phyloP scores from a whole-genome alignment of 106 monocot species.

The Allium sativum region DNA sequence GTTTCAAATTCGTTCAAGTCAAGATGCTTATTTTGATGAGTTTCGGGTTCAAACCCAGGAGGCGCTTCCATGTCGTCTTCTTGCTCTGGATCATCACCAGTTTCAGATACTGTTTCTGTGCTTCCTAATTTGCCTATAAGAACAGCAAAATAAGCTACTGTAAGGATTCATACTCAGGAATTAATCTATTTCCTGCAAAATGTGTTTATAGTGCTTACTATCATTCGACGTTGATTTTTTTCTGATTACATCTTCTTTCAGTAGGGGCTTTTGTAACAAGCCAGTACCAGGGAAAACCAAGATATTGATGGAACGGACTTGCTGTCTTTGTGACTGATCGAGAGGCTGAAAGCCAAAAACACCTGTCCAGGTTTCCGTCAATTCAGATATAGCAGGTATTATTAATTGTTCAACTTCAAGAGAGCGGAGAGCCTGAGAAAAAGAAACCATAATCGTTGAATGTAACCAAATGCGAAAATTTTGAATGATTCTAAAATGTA shows the following conservation, averaged over 20 bases:
- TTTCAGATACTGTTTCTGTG: neutral
- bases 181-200: neutral
- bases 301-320: slow-evolving; percentile 59
- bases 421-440: slow-evolving; percentile 52
- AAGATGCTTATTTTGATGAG: neutral
- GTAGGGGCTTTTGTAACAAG: slow-evolving; percentile 53
- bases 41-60: neutral
- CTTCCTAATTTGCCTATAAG: neutral
- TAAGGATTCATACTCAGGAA: neutral
- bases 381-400: slow-evolving; percentile 90
- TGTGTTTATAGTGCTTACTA: slow-evolving; percentile 15
- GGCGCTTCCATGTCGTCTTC: neutral
- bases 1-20: no score
- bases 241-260: slow-evolving; percentile 13
- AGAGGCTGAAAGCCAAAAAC: slow-evolving; percentile 74
- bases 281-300: slow-evolving; percentile 87
- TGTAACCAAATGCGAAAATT: no score
- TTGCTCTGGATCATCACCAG: neutral
- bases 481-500: no score
- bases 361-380: slow-evolving; percentile 70
- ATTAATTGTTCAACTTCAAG: slow-evolving; percentile 63
- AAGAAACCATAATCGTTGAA: neutral
- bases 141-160: neutral
- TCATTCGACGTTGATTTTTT: slow-evolving; percentile 1
- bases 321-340: slow-evolving; percentile 38